phyloP scores from a whole-genome alignment of 2,329 filamentous ascomycete species.

The Cytospora chrysosperma region DNA sequence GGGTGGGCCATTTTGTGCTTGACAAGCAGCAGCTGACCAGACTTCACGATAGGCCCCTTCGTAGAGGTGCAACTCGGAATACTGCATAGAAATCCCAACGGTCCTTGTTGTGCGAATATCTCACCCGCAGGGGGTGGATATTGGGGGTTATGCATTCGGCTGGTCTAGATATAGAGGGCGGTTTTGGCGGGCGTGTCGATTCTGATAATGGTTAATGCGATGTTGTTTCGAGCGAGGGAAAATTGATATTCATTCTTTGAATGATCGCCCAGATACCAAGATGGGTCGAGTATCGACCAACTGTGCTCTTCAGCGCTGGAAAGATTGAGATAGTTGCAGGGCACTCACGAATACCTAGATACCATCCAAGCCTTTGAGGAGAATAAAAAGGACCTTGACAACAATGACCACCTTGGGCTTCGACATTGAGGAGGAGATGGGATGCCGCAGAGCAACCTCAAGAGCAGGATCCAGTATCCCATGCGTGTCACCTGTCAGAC shows the following conservation, averaged over 20 bases:
- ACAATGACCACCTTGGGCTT: neutral
- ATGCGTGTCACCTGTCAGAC: too few species aligned
- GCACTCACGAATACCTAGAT: neutral
- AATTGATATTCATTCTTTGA: neutral
- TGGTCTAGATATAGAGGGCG: neutral
- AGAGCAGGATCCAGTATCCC: too few species aligned
- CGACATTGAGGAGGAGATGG: neutral
- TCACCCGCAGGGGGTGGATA: neutral
- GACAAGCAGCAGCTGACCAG: neutral
- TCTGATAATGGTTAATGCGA: conserved; percentile 11
- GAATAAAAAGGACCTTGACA: neutral
- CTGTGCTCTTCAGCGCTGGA: neutral
- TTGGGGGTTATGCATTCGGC: neutral
- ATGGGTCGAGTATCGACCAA: neutral
- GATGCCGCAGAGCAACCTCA: neutral
- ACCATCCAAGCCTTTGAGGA: too few species aligned
- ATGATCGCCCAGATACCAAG: neutral
- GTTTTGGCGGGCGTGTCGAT: neutral
- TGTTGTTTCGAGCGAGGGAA: neutral
- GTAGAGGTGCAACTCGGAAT: conserved; percentile 19
- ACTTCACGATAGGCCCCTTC: conserved; percentile 4
- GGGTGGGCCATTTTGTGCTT: neutral
- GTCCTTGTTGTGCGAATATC: neutral
- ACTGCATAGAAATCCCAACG: conserved; percentile 1
- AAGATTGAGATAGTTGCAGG: neutral